Percentiles rank a stretch among this genome's conserved stretches.
Evolutionary conservation across 225 moss, liverwort and hornwort species (phyloP).

Genomic region (Pseudisothecium myosuroides): DNA sequence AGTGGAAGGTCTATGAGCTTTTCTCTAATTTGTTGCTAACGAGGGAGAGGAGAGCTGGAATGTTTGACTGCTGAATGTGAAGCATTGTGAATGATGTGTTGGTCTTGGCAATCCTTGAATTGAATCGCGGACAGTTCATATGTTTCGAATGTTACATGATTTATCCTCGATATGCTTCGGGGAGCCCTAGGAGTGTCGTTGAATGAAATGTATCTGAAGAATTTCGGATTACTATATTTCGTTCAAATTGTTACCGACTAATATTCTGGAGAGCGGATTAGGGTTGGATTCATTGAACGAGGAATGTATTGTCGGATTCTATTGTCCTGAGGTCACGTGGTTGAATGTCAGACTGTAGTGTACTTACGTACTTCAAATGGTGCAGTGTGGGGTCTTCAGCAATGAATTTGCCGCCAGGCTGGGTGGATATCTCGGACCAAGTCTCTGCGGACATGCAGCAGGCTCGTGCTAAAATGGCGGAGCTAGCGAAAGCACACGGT

Average conservation of each 20-base stretch:
- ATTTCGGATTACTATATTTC: neutral
- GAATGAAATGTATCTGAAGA: neutral
- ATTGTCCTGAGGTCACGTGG: neutral
- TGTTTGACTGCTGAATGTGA: neutral
- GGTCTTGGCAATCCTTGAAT: neutral
- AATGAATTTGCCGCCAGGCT: constrained; percentile 92
- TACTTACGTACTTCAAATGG: constrained; percentile 12
- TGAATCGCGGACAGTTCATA: neutral
- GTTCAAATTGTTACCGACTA: neutral
- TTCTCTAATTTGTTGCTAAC: neutral
- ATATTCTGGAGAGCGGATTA: neutral
- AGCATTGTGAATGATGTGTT: neutral
- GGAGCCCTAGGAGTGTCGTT: neutral
- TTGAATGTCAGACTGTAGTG: neutral
- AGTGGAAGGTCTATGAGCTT: neutral
- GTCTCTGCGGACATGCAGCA: constrained; percentile 85
- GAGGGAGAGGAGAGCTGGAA: neutral
- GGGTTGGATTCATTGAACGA: neutral
- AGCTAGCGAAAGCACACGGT: constrained; percentile 89
- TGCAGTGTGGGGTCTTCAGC: constrained; percentile 88
- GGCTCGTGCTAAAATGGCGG: constrained; percentile 74
- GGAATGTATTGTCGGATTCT: neutral
- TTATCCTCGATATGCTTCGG: neutral
- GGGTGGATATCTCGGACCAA: constrained; percentile 99
- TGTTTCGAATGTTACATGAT: neutral